Base-by-base conservation (phyloP, 768 basidiomycete species). In the Russula virescens region DNA sequence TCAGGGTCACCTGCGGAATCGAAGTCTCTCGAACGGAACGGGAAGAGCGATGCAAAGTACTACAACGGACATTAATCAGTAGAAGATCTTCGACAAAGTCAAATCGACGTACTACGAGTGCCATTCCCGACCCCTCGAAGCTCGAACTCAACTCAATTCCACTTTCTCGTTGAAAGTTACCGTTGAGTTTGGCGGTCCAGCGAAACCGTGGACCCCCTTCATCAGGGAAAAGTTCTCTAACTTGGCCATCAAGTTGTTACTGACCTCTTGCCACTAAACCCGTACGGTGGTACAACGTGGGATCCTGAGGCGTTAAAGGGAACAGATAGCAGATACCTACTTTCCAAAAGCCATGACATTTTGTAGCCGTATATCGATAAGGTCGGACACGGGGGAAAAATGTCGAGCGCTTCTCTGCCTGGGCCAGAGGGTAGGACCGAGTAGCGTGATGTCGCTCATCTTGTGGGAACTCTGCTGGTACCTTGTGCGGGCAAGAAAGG, bases 271-370 rank as follows among this genome's bases (percentile, higher is more conserved):
- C 66, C 5, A 7, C 66, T 43, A 47, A 58, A 5, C 61, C 42
- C 10, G n/a, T 34, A 26, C 52, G 46, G 49, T 61, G 19, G 48
- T 54, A 58, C 26, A 45, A 19, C 19, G 2, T 28, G n/a, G 31
- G 50, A 31, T 58, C 25, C 40, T n/a, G n/a, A n/a, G n/a, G n/a
- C n/a, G n/a, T 23, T 11, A 63, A 38, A 2, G 51, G 60, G 28
- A n/a, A n/a, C 34, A 25, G 18, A 58, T 13, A 18, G 23, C 16
- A n/a, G 45, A 9, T 21, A 34, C 60, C 19, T 56, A 8, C 9
- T 65, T n/a, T n/a, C n/a, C n/a, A n/a, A n/a, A n/a, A n/a, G n/a
- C n/a, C 13, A 67, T 28, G 13, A 45, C 52, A 34, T 58, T 65
- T 14, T 58, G 26, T 18, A 67, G 34, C 25, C 53, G 66, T 35